These are phyloP conservation scores for Zymoseptoria ardabiliae DNA, from an alignment of 2,329 filamentous ascomycete species.

Conservation along the genomic window DNA sequence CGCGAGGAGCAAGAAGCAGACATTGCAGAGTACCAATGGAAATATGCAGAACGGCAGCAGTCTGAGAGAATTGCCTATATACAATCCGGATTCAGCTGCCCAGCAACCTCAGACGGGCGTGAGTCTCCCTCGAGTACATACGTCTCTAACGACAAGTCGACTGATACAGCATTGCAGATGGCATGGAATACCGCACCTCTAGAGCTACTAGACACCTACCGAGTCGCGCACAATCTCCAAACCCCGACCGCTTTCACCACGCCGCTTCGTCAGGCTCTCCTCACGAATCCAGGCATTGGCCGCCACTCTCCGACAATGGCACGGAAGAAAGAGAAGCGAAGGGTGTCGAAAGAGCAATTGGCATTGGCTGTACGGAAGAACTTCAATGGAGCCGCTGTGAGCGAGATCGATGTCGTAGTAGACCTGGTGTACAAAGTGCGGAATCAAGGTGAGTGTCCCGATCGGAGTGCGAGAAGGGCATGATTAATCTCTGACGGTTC, in stretches of 20 bases:
- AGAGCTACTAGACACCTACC: conserved; percentile 64
- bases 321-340: conserved; percentile 53
- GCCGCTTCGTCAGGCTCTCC: conserved; percentile 44
- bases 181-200: conserved; percentile 63
- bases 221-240: conserved; percentile 63
- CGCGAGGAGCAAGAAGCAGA: conserved; percentile 29
- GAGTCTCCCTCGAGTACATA: neutral
- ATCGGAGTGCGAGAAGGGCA: neutral
- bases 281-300: conserved; percentile 49
- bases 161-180: conserved; percentile 33
- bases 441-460: conserved; percentile 43
- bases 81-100: conserved; percentile 18
- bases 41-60: conserved; percentile 17
- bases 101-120: neutral
- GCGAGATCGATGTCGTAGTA: conserved; percentile 76
- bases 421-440: conserved; percentile 67
- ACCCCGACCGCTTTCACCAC: conserved; percentile 62
- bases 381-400: conserved; percentile 72
- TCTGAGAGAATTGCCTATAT: conserved; percentile 22
- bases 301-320: conserved; percentile 70
- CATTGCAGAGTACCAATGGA: neutral
- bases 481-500: conserved; percentile 3
- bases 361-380: conserved; percentile 69
- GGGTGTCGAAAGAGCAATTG: conserved; percentile 65
- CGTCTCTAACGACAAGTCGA: neutral